Evolutionary conservation across 2,329 filamentous ascomycete species (phyloP), one percentile per base, ranked within the genome.

Genomic region (Cladosporium sp.): DNA sequence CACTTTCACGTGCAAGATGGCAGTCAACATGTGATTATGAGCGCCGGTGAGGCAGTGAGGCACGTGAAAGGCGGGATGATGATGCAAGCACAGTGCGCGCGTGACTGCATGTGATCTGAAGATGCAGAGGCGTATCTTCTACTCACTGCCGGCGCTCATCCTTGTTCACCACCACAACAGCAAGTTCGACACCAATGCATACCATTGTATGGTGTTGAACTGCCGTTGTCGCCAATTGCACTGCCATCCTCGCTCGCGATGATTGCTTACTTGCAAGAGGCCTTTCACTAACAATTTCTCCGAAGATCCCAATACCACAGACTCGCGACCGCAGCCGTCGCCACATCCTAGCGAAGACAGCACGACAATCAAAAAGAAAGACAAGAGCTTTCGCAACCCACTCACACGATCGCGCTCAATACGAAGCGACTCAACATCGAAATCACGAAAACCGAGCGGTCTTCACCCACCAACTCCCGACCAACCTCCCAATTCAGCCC

Each of bases 391-490:
- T 65, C 73, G 68, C 64, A 72, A 71, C 53, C 70, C 70, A 10
- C 70, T 75, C 49, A 64, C 64, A 51, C 67, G 73, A 57, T 67
- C 70, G 28, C 71, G 70, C 51, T 76, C 74, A 43, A 68, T 74
- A 59, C 68, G 74, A 64, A 66, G 71, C 69, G 74, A 75, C 46
- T 75, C 74, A 13, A 66, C 72, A 59, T 73, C 73, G 11, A 74
- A 71, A 62, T 51, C 63, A 49, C 68, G 69, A 59, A 65, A 67
- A 61, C 66, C 69, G 11, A 66, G 64, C 11, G 56, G 65, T 51
- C 56, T 65, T 30, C 43, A 61, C 23, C 57, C 62, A 36, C 66
- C 56, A 61, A 67, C 69, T 13, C 66, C 68, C 34, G 72, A 75
- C 18, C 67, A 68, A 28, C 67, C 67, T 39, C 71, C 69, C 11